Evolutionary conservation across 2,329 filamentous ascomycete species (phyloP).

Genomic region (Septoria linicola): DNA sequence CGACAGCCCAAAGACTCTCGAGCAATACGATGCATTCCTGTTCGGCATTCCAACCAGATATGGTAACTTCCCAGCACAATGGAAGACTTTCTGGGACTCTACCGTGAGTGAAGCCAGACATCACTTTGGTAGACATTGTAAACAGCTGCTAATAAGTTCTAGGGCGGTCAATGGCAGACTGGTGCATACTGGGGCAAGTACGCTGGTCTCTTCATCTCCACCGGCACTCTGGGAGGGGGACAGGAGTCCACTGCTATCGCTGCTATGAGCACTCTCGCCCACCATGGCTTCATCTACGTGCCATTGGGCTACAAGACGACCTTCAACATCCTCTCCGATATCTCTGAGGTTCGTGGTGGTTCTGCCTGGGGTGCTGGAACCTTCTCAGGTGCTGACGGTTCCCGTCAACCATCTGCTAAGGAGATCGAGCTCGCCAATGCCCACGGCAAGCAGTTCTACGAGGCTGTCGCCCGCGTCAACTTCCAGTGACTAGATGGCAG

Average conservation of each 20-base stretch:
- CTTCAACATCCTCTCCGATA: slow-evolving; percentile 68
- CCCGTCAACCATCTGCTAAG: slow-evolving; percentile 70
- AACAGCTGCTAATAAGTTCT: slow-evolving; percentile 36
- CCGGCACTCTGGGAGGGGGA: slow-evolving; percentile 79
- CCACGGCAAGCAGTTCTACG: slow-evolving; percentile 85
- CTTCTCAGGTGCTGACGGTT: slow-evolving; percentile 74
- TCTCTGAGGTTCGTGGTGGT: slow-evolving; percentile 80
- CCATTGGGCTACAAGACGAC: slow-evolving; percentile 85
- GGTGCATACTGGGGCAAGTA: slow-evolving; percentile 75
- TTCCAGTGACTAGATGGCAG: slow-evolving; percentile 73
- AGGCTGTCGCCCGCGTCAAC: slow-evolving; percentile 68
- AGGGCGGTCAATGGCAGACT: slow-evolving; percentile 73
- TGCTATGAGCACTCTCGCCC: slow-evolving; percentile 78
- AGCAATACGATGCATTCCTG: slow-evolving; percentile 76
- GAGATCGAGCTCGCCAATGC: slow-evolving; percentile 77
- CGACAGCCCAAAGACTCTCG: slow-evolving; percentile 61
- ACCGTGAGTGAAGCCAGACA: slow-evolving; percentile 42
- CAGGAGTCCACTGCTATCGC: slow-evolving; percentile 86
- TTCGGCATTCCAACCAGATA: slow-evolving; percentile 94
- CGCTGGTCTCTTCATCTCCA: slow-evolving; percentile 86
- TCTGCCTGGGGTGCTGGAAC: slow-evolving; percentile 92
- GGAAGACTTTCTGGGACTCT: slow-evolving; percentile 86
- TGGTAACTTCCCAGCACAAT: slow-evolving; percentile 96
- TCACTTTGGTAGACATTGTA: too few relatives aligned
- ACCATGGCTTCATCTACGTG: slow-evolving; percentile 97